Base-by-base conservation (phyloP, 116 monocot species). In the Trichopus zeylanicus region DNA sequence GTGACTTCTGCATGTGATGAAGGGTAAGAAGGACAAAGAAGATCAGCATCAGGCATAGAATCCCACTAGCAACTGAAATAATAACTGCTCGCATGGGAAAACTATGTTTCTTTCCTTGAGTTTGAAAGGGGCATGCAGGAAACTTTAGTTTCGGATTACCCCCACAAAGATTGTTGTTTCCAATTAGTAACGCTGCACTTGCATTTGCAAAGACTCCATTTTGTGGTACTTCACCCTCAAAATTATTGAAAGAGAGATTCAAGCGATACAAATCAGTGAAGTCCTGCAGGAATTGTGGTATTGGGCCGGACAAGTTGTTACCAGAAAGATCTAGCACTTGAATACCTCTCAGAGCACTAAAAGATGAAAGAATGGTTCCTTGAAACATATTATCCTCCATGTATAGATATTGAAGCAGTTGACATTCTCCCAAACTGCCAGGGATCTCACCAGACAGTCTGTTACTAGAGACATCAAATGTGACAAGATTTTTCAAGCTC, bases 241-340 rank as follows among this genome's bases (percentile, higher is more conserved):
- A 33, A 8, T 32, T 32, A 10, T 57, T 57, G 57, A 57, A 57
- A 6, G 57, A 57, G 30, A 57, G 57, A 33, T 57, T 32, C 2
- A 57, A 19, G 9, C 0, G 21, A 20, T 33, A 33, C 18, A 33
- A 29, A 29, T 1, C 19, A 18, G 13, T 30, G 7, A 53, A 53
- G 7, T 57, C 21, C 22, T 20, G 32, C 16, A 57, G 19, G 57
- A 33, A 57, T 31, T 31, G 9, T 20, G 71, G 63, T 11, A 71
- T 56, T 2, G 29, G 46, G 0, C 71, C 71, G 0, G 71, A 30
- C 16, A 71, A 71, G 12, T 64, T 33, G 24, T 71, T 71, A 10
- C 1, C 3, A 0, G 71, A 71, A 47, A 71, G 48, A 34, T 71
- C 62, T 34, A 71, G 25, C 20, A 21, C 23, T 34, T 5, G 56